These are phyloP conservation scores for Cordyceps cicadae DNA, from an alignment of 2,329 filamentous ascomycete genomes.

Conservation along the genomic window DNA sequence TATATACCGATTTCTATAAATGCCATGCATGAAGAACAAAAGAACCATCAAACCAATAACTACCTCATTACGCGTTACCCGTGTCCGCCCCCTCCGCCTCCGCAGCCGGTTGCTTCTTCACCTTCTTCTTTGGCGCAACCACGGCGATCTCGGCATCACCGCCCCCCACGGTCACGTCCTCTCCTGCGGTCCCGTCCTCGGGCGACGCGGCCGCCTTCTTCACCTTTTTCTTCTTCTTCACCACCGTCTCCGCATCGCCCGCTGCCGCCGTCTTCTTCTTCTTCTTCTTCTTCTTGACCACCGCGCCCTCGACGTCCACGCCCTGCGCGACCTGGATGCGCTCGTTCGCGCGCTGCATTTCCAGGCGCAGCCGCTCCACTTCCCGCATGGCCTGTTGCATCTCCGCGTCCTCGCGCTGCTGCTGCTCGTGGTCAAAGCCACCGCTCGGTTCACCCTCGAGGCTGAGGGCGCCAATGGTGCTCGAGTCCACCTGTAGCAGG, in stretches of 20 bases:
- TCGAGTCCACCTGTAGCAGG: slow-evolving; percentile 80
- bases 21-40: background rate
- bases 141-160: slow-evolving; percentile 12
- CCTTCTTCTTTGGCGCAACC: slow-evolving; percentile 39
- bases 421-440: slow-evolving; percentile 52
- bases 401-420: slow-evolving; percentile 72
- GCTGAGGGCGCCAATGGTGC: slow-evolving; percentile 64
- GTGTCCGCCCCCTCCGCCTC: slow-evolving; percentile 24
- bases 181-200: background rate
- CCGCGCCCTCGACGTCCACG: slow-evolving; percentile 55
- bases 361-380: slow-evolving; percentile 74
- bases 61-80: slow-evolving; percentile 11
- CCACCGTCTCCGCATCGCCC: slow-evolving; percentile 27
- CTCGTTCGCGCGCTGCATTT: slow-evolving; percentile 81
- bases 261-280: slow-evolving; percentile 27
- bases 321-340: slow-evolving; percentile 62
- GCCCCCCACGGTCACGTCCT: too few relatives aligned
- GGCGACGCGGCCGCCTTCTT: slow-evolving; percentile 18
- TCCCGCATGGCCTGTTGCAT: slow-evolving; percentile 84
- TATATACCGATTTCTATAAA: slow-evolving; percentile 1
- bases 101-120: slow-evolving; percentile 26
- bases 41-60: background rate
- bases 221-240: slow-evolving; percentile 43
- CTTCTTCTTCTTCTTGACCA: slow-evolving; percentile 60
- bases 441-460: slow-evolving; percentile 43